Percentiles rank a stretch among this genome's conserved stretches.
phyloP scores from a whole-genome alignment of 179 eudicot species.

The Spergularia azorica region DNA sequence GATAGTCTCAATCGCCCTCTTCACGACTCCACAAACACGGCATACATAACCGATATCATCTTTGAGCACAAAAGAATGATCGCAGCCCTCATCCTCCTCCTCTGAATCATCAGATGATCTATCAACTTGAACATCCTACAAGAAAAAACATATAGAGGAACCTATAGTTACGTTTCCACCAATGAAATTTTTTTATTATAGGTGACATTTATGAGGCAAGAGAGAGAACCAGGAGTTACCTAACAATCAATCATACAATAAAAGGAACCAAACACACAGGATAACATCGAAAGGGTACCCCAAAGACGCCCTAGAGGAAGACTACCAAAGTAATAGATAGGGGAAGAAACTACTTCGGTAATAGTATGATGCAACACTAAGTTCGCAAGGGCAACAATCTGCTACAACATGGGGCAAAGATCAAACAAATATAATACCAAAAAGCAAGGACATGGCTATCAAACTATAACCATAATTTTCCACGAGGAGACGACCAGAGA shows the following conservation, averaged over 20 bases:
- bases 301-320: neutral
- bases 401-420: neutral
- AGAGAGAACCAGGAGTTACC: neutral
- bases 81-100: slow-evolving; percentile 78
- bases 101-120: slow-evolving; percentile 39
- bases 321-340: neutral
- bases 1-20: slow-evolving; percentile 77
- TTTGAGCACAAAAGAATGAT: slow-evolving; percentile 81
- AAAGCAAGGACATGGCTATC: neutral
- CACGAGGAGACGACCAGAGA: neutral
- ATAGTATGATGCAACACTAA: neutral
- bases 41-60: slow-evolving; percentile 96
- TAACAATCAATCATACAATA: neutral
- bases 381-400: neutral
- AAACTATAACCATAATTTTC: neutral
- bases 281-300: neutral
- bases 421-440: neutral
- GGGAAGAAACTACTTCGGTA: no score
- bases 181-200: neutral
- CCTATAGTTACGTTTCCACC: neutral
- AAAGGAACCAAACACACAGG: neutral
- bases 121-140: slow-evolving; percentile 60
- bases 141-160: slow-evolving; percentile 7
- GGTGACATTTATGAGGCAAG: neutral
- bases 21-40: slow-evolving; percentile 89